Evolutionary conservation across 148 eudicot genomes (phyloP).

Genomic region (Vaccinium macrocarpon): DNA sequence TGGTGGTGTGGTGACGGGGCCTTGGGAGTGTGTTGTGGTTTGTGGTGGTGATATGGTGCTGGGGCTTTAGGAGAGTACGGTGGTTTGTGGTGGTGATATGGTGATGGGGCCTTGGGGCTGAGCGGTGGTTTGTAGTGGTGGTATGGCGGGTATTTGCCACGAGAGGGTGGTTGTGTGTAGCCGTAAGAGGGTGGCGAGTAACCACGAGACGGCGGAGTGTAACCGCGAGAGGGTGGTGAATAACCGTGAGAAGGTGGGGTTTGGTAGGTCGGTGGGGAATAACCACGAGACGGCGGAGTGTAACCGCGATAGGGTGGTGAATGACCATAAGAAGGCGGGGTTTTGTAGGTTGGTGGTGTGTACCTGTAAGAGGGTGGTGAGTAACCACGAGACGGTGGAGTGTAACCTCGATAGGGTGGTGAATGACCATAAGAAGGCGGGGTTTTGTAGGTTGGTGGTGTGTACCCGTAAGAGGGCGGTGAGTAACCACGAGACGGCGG

Average conservation of each 20-base stretch:
- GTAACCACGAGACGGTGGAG: no score
- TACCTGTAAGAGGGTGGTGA: background rate
- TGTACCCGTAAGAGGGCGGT: background rate
- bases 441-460: background rate
- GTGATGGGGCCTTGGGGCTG: background rate
- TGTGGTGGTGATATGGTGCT: background rate
- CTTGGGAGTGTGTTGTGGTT: background rate
- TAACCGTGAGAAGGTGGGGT: background rate
- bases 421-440: background rate
- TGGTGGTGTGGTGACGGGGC: background rate
- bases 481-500: background rate
- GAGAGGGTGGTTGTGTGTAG: background rate
- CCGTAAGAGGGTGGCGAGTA: background rate
- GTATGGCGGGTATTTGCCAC: background rate
- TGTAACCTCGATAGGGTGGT: background rate
- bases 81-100: background rate
- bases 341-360: background rate
- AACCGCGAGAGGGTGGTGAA: background rate
- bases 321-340: background rate
- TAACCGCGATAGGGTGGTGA: background rate
- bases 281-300: background rate
- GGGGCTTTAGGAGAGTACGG: background rate
- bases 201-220: background rate
- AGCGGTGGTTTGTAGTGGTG: background rate
- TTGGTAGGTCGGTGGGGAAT: background rate